A percentile compares a stretch with the other conserved stretches of the same genome.
Evolutionary conservation across 768 basidiomycete species (phyloP).

Genomic region (Wakefieldia striispora): DNA sequence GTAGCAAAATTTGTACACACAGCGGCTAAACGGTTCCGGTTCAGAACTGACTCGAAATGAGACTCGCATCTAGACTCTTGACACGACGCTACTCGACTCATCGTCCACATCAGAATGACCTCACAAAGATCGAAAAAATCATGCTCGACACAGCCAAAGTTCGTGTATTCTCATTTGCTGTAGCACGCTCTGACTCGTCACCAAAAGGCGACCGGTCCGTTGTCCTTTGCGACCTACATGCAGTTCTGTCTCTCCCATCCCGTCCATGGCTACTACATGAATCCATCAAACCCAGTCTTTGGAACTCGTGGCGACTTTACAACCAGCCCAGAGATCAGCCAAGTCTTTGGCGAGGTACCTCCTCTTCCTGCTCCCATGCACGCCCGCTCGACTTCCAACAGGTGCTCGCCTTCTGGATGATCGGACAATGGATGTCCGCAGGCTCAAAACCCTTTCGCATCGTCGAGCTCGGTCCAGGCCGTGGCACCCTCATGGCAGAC

Average conservation of each 20-base stretch:
- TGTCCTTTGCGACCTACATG: slow-evolving; percentile 90
- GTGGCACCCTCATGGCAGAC: slow-evolving; percentile 90
- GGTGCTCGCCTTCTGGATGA: slow-evolving; percentile 86
- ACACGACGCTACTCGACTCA: slow-evolving; percentile 4
- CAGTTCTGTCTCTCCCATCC: slow-evolving; percentile 89
- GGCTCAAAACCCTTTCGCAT: slow-evolving; percentile 60
- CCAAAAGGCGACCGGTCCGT: slow-evolving; percentile 78
- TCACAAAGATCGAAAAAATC: slow-evolving; percentile 59
- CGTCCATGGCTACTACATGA: slow-evolving; percentile 90
- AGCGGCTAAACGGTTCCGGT: slow-evolving; percentile 4
- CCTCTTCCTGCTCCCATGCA: not conserved
- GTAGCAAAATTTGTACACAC: no score
- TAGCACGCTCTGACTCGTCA: no score
- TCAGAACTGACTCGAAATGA: slow-evolving; percentile 16
- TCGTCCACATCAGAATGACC: not conserved
- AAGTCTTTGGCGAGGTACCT: slow-evolving; percentile 93
- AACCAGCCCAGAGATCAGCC: slow-evolving; percentile 95
- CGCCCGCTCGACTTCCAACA: slow-evolving; percentile 34
- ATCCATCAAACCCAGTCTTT: slow-evolving; percentile 68
- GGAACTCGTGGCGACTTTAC: slow-evolving; percentile 90
- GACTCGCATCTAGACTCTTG: not conserved
- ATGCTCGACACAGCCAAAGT: slow-evolving; percentile 75
- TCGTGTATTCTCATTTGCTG: not conserved
- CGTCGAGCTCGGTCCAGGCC: slow-evolving; percentile 91
- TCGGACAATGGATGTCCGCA: slow-evolving; percentile 67